Conservation (phyloP, 1,284 basidiomycete species). For the Marasmius tenuissimus region DNA sequence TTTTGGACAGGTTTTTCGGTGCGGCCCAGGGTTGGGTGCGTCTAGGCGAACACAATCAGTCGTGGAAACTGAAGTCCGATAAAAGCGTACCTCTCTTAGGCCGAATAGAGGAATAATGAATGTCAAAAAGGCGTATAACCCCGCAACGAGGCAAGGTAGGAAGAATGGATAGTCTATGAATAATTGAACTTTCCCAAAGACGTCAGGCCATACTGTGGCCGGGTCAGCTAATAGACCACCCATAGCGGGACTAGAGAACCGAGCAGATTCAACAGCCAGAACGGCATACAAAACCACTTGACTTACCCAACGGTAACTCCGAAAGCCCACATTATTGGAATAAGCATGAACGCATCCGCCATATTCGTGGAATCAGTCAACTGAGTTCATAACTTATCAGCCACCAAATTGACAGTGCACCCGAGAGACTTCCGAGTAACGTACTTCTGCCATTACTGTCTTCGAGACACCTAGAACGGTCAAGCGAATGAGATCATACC, state of each 20-base stretch:
- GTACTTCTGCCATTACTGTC: slow-evolving; percentile 35
- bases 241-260: slow-evolving; percentile 33
- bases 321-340: slow-evolving; percentile 41
- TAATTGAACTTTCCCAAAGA: slow-evolving; percentile 30
- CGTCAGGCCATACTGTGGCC: slow-evolving; percentile 35
- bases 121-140: slow-evolving; percentile 24
- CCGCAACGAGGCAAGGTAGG: slow-evolving; percentile 37
- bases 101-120: slow-evolving; percentile 26
- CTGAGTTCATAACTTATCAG: slow-evolving; percentile 3
- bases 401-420: not conserved
- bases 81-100: slow-evolving; percentile 32
- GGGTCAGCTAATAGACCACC: slow-evolving; percentile 43
- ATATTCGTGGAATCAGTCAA: slow-evolving; percentile 45
- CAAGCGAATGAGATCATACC: not conserved
- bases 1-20: not conserved
- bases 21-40: not conserved
- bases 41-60: slow-evolving; percentile 4
- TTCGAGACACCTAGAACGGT: slow-evolving; percentile 32
- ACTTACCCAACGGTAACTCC: slow-evolving; percentile 39
- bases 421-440: not conserved
- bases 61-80: not conserved
- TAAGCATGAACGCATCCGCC: slow-evolving; percentile 40
- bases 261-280: not conserved
- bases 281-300: not conserved
- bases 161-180: slow-evolving; percentile 40